Conservation (phyloP, 1,284 basidiomycete species). For the Ustilago cynodontis region DNA sequence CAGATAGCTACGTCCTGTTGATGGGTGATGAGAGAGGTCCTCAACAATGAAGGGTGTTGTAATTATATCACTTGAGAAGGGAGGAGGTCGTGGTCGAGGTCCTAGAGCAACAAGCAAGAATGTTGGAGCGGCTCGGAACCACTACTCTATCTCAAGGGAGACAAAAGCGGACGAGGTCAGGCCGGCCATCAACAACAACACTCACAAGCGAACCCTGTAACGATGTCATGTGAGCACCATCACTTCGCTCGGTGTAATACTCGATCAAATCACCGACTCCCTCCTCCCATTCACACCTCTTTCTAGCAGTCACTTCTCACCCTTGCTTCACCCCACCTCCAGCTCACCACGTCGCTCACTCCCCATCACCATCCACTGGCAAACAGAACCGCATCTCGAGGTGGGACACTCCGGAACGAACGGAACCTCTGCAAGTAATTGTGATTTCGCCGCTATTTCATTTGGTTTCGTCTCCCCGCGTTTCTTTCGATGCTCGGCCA, state of each 20-base stretch:
- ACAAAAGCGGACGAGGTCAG: neutral
- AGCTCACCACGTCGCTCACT: neutral
- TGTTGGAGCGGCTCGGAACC: no score
- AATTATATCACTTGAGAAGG: no score
- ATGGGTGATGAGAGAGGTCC: neutral
- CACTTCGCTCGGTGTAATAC: neutral
- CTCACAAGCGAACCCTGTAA: neutral
- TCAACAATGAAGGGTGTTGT: neutral
- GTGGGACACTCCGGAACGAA: neutral
- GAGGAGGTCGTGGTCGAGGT: no score
- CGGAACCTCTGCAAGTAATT: neutral
- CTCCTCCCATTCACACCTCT: neutral
- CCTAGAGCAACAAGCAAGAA: no score
- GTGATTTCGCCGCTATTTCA: neutral
- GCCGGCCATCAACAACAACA: neutral
- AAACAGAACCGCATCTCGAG: neutral
- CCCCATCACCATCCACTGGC: no score
- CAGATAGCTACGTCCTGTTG: no score
- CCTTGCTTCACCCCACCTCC: neutral
- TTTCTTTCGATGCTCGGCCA: constrained; percentile 4
- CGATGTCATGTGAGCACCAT: neutral
- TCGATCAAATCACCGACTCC: neutral
- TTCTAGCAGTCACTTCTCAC: neutral
- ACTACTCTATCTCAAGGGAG: neutral
- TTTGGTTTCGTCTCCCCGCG: neutral